phyloP scores from a whole-genome alignment of 2,329 filamentous ascomycete genomes.

The Tolypocladium ophioglossoides region DNA sequence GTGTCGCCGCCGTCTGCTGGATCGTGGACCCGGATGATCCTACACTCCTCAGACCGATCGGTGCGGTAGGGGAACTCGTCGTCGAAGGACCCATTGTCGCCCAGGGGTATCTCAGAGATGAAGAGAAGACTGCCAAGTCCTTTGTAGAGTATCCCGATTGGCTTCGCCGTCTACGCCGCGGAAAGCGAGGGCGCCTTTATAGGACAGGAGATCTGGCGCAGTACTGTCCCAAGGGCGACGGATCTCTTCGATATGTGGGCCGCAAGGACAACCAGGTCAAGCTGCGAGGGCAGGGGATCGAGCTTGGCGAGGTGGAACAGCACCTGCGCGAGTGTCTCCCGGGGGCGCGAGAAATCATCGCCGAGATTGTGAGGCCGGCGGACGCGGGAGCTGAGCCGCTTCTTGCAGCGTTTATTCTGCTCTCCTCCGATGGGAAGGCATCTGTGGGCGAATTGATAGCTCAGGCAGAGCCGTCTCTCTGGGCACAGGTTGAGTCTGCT shows the following conservation, averaged over 20 bases:
- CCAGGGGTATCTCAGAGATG: conserved; percentile 35
- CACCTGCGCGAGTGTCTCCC: neutral
- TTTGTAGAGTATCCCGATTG: conserved; percentile 16
- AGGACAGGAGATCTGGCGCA: conserved; percentile 10
- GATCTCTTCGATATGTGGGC: conserved; percentile 6
- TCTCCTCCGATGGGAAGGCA: neutral
- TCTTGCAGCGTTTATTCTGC: conserved; percentile 1
- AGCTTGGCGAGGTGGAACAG: conserved; percentile 11
- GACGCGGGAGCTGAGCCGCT: neutral
- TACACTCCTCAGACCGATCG: conserved; percentile 7
- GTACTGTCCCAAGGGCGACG: conserved; percentile 7
- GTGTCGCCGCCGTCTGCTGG: conserved; percentile 9
- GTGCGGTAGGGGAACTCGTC: conserved; percentile 20
- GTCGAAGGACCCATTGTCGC: conserved; percentile 36
- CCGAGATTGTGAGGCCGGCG: neutral
- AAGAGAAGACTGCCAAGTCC: conserved; percentile 16
- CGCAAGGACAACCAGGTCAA: conserved; percentile 12
- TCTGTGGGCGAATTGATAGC: neutral
- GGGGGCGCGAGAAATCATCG: neutral
- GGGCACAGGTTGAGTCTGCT: neutral
- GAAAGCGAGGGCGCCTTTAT: conserved; percentile 8
- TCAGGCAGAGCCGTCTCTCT: neutral
- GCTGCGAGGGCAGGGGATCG: conserved; percentile 11
- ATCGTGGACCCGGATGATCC: conserved; percentile 12
- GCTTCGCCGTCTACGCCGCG: conserved; percentile 1